Base-by-base conservation (phyloP, 371 early-diverging fungal genomes). In the Apophysomyces sp. region DNA sequence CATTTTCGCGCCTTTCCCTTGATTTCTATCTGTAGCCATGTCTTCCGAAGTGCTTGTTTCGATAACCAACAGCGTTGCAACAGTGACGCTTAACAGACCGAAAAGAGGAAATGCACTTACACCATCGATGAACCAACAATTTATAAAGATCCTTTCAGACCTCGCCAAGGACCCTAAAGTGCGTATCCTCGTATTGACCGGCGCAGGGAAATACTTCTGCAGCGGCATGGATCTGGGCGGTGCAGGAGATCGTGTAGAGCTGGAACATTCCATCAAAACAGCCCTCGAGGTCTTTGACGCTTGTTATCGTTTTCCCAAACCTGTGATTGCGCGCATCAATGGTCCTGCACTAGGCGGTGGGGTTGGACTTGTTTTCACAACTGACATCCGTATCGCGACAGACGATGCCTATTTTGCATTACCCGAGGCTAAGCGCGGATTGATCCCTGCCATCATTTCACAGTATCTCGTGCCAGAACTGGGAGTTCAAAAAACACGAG, bases 331-430 rank as follows among this genome's bases (percentile, higher is more conserved):
- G 6, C 77, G 82, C 39, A 66, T 89, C 58, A 87, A 91, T 62
- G 91, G 91, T 2, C 90, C 90, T 4, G 89, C 86, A 0, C 69
- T 91, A 2, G 91, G 89, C 28, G 91, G 91, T 16, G 91, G 91
- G 3, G 85, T 87, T 2, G 91, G 91, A 0, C 67, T 91, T 6
- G 62, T 87, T n/a, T 87, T 89, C 67, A 69, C 82, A 12, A 77
- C 85, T 21, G 88, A 91, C 68, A 76, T 91, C 37, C 78, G 88
- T 11, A 69, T 89, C 8, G 81, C 80, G 1, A 67, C 60, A 61
- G 55, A 74, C 2, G 63, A 73, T 24, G 80, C 78, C 4, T 88
- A 83, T 55, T 75, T 89, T 67, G 80, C 84, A 18, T 69, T 91
- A 58, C 80, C 87, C 0, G 91, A 89, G 69, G 86, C 87, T 29